These are phyloP conservation scores for Aspergillus neotritici DNA, from an alignment of 2,329 filamentous ascomycete genomes.

Conservation along the genomic window DNA sequence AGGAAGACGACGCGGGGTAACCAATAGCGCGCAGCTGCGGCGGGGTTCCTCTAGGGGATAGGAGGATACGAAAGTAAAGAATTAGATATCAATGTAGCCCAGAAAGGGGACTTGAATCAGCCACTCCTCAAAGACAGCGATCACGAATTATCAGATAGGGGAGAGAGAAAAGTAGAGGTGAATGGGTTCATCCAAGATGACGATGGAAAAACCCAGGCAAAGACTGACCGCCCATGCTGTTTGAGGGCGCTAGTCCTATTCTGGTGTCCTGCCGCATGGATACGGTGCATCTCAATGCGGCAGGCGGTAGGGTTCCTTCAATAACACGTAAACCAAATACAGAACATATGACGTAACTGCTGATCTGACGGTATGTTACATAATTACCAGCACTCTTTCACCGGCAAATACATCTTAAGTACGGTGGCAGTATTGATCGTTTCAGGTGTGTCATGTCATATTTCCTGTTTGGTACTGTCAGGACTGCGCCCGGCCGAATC, in stretches of 20 bases:
- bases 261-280: conserved; percentile 6
- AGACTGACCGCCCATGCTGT: not conserved
- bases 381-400: not conserved
- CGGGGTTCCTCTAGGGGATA: no score
- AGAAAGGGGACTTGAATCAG: no score
- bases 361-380: not conserved
- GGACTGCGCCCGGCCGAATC: conserved; percentile 13
- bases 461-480: conserved; percentile 17
- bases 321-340: not conserved
- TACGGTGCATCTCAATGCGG: not conserved
- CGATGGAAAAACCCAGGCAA: conserved; percentile 15
- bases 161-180: no score
- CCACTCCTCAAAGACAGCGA: no score
- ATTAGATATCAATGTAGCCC: no score
- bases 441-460: no score
- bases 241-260: conserved; percentile 10
- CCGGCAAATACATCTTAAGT: no score
- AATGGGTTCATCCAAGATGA: conserved; percentile 2
- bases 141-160: no score
- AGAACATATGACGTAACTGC: not conserved
- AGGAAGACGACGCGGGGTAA: no score
- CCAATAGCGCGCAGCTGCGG: no score
- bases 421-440: no score
- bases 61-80: no score
- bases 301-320: conserved; percentile 10